Conservation (phyloP, 2,329 filamentous ascomycete genomes). For the Fonsecaea pugnacius region DNA sequence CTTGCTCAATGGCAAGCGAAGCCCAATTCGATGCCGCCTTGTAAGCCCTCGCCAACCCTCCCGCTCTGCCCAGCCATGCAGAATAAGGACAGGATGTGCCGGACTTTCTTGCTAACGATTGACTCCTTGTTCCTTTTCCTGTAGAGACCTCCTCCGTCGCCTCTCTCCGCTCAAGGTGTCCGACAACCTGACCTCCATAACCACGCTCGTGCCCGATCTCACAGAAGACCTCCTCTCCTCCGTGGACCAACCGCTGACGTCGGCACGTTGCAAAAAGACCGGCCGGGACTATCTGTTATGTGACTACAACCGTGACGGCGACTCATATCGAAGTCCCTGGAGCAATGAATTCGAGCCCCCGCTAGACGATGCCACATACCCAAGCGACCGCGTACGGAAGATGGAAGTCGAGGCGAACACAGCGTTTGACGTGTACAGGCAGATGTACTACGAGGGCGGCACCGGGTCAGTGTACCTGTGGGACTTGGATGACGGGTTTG, state of each 20-base stretch:
- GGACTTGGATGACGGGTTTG: constrained; percentile 97
- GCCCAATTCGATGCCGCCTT: constrained; percentile 57
- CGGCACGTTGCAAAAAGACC: constrained; percentile 82
- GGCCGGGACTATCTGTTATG: constrained; percentile 96
- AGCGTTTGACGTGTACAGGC: constrained; percentile 94
- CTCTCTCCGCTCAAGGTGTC: constrained; percentile 93
- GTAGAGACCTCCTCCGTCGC: constrained; percentile 94
- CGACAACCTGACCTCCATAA: constrained; percentile 84
- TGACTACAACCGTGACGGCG: constrained; percentile 99
- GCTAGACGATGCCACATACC: constrained; percentile 82
- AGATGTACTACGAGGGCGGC: constrained; percentile 92
- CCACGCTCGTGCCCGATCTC: constrained; percentile 83
- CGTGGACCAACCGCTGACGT: constrained; percentile 90
- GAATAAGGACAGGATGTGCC: not conserved
- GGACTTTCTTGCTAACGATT: not conserved
- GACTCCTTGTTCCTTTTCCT: constrained; percentile 30
- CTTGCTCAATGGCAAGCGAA: constrained; percentile 40
- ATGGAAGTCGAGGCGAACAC: constrained; percentile 95
- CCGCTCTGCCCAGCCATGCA: not conserved
- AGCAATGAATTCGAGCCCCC: constrained; percentile 97
- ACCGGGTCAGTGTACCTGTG: constrained; percentile 91
- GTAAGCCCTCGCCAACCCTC: constrained; percentile 43
- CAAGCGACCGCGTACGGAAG: constrained; percentile 85
- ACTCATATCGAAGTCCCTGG: constrained; percentile 98
- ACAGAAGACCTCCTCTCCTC: constrained; percentile 98